phyloP scores from a whole-genome alignment of 2,329 filamentous ascomycete species.

The Penicillium sp. region DNA sequence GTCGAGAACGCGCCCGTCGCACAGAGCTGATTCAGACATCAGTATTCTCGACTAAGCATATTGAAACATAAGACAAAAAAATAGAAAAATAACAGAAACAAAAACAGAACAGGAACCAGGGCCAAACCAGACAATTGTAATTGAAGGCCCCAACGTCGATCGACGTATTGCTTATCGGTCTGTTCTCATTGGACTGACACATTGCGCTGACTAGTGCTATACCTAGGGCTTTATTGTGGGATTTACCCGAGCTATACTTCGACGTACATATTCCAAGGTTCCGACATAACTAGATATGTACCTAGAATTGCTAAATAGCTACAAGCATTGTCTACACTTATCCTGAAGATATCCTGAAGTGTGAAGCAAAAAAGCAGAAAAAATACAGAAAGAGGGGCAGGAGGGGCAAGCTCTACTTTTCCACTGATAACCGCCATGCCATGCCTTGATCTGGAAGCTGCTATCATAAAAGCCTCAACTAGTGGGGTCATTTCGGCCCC shows the following conservation, averaged over 20 bases:
- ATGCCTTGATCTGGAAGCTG: slow-evolving; percentile 3
- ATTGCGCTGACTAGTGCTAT: slow-evolving; percentile 28
- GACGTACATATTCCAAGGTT: neutral
- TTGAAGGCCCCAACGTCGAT: slow-evolving; percentile 8
- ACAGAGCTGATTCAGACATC: neutral
- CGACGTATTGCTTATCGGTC: slow-evolving; percentile 27
- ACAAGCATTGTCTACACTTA: neutral
- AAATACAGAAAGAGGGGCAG: neutral
- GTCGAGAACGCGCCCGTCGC: neutral
- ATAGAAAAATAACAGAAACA: neutral
- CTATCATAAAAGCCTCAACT: slow-evolving; percentile 11
- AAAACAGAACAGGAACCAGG: neutral
- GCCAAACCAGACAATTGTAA: slow-evolving; percentile 10
- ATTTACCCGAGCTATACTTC: neutral
- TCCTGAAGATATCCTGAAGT: slow-evolving; percentile 18
- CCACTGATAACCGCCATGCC: slow-evolving; percentile 11
- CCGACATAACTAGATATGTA: too few relatives aligned
- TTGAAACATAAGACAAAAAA: neutral
- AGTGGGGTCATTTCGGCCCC: slow-evolving; percentile 2
- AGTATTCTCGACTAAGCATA: too few relatives aligned
- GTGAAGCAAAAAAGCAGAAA: neutral
- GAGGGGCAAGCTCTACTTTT: slow-evolving; percentile 3
- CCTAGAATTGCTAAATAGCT: neutral
- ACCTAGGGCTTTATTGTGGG: neutral
- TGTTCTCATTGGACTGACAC: slow-evolving; percentile 32